phyloP scores from a whole-genome alignment of 495 filamentous ascomycete genomes.

The Trichoderma virens region DNA sequence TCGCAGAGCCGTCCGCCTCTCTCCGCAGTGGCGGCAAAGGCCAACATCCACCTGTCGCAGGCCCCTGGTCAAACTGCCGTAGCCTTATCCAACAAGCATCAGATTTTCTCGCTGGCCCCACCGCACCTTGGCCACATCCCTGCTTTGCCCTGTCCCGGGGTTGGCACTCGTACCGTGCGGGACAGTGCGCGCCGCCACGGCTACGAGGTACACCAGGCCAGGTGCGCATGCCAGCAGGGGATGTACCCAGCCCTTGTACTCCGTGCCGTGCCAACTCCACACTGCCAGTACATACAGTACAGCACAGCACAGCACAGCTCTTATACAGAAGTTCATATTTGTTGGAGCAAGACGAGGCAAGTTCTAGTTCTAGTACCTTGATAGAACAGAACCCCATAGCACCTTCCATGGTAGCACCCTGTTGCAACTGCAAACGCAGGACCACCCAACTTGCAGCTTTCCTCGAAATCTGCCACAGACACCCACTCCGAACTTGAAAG shows the following conservation, averaged over 20 bases:
- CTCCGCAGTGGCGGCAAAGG: constrained; percentile 5
- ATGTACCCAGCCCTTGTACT: background rate
- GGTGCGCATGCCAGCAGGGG: background rate
- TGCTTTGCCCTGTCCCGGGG: background rate
- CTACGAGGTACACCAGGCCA: background rate
- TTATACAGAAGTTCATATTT: no score
- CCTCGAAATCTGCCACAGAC: no score
- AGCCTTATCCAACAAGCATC: constrained; percentile 8
- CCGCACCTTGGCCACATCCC: background rate
- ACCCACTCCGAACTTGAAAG: background rate
- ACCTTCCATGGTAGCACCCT: no score
- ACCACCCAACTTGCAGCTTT: no score
- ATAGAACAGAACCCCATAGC: no score
- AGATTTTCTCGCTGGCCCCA: background rate
- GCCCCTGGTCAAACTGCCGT: constrained; percentile 6
- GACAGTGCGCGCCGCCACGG: background rate
- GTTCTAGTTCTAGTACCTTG: no score
- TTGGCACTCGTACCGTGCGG: background rate
- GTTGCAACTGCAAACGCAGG: no score
- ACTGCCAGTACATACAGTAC: no score
- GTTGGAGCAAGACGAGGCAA: no score
- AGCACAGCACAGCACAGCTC: no score
- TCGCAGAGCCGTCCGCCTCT: background rate
- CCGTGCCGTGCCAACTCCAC: background rate
- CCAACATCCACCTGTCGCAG: background rate